Percentiles rank a stretch among this genome's conserved stretches.
Evolutionary conservation across 176 grass and related monocot genomes (phyloP).

Genomic region (Eragrostis nindensis): DNA sequence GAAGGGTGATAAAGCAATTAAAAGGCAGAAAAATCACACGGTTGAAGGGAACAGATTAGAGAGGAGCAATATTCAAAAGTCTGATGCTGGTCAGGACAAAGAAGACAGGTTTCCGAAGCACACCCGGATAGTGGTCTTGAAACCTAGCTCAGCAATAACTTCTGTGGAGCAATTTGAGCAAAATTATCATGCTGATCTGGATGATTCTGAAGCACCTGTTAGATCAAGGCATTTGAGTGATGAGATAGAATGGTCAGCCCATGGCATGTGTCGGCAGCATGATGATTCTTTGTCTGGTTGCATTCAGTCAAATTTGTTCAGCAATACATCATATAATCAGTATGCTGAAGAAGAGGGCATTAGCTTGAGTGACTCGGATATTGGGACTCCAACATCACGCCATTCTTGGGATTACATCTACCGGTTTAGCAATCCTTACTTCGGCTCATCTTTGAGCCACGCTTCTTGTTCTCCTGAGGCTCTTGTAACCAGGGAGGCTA

Average conservation of each 20-base stretch:
- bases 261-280: constrained; percentile 51
- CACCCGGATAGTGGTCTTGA: constrained; percentile 86
- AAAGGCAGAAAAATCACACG: constrained; percentile 30
- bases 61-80: constrained; percentile 40
- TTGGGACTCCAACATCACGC: constrained; percentile 66
- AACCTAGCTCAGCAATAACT: constrained; percentile 58
- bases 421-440: constrained; percentile 80
- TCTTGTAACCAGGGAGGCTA: constrained; percentile 80
- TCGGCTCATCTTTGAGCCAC: constrained; percentile 68
- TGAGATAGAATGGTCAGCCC: constrained; percentile 45
- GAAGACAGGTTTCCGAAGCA: constrained; percentile 64
- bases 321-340: constrained; percentile 49
- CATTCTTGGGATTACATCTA: constrained; percentile 82
- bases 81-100: constrained; percentile 34
- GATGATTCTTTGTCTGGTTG: constrained; percentile 79
- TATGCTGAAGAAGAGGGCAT: constrained; percentile 66
- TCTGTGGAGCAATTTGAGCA: constrained; percentile 43
- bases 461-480: constrained; percentile 82
- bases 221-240: constrained; percentile 49
- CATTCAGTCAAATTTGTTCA: constrained; percentile 60
- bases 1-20: constrained; percentile 48
- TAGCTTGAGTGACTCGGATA: constrained; percentile 67
- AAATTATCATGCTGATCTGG: constrained; percentile 39
- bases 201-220: constrained; percentile 53
- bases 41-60: constrained; percentile 38